A percentile compares a stretch with the other conserved stretches of the same genome.
Evolutionary conservation across 1,284 basidiomycete genomes (phyloP).

Genomic region (Sporisorium graminicola): DNA sequence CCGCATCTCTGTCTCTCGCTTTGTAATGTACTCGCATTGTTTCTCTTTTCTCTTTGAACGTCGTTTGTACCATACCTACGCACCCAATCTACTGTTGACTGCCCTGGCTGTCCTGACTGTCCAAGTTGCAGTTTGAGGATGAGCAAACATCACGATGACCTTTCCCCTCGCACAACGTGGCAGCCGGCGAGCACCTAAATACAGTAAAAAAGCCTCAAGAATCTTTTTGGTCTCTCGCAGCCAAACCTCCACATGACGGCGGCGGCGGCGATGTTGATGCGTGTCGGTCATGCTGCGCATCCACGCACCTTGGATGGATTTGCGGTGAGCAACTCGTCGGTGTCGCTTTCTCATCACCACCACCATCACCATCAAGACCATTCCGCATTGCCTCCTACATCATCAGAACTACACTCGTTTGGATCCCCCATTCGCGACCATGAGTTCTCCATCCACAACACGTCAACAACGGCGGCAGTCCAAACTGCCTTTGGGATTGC

Average conservation of each 20-base stretch:
- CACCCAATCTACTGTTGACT: no score
- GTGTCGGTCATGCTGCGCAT: slow-evolving; percentile 10
- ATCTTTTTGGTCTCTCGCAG: background rate
- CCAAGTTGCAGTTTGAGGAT: background rate
- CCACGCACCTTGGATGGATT: no score
- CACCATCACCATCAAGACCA: background rate
- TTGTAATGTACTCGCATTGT: slow-evolving; percentile 5
- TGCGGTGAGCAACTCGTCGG: no score
- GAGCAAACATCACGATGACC: background rate
- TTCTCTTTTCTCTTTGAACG: background rate
- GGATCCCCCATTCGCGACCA: no score
- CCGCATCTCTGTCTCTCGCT: background rate
- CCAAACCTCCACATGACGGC: slow-evolving; percentile 10
- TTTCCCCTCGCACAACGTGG: background rate
- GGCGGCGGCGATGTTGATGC: background rate
- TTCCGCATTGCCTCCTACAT: no score
- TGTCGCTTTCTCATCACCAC: slow-evolving; percentile 3
- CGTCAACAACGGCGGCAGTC: slow-evolving; percentile 21
- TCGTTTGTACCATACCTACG: background rate
- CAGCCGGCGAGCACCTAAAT: background rate
- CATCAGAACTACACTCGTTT: no score
- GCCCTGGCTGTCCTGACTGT: background rate
- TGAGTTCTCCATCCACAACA: slow-evolving; percentile 13
- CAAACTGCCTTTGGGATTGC: slow-evolving; percentile 34
- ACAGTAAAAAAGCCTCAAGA: no score